Base-by-base conservation (phyloP, 768 basidiomycete species). In the Fomitopsis pulvina region DNA sequence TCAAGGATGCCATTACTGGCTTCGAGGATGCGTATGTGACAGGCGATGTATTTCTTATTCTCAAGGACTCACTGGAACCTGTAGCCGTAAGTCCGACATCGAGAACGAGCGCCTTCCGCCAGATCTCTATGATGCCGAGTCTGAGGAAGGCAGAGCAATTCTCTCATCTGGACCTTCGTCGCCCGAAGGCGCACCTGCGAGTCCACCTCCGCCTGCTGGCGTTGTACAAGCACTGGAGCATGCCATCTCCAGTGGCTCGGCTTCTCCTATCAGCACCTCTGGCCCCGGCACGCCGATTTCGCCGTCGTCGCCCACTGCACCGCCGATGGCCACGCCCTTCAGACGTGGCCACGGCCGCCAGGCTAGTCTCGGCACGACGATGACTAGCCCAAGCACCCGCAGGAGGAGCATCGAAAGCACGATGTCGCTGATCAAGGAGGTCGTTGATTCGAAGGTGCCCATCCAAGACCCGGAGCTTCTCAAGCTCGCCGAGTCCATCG, bases 81-180 rank as follows among this genome's bases (percentile, higher is more conserved):
- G 34, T 57, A 94, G 92, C 37, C 92, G 93, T 53, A 94, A 93
- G 71, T 92, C 89, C 39, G 96, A 98, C 73, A 97, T 98, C 57
- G 95, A 98, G 70, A 98, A 98, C 69, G 96, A 99, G 68, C 86
- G 93, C 28, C 74, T 98, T n/a, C 96, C 95, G 2, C 95, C 95
- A 2, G 92, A 97, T 14, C 76, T 99, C 16, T 87, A 92, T 64
- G 94, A 97, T 61, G 85, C 82, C 5, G 71, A 77, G 54, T 84
- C 81, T 9, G 79, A 79, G 55, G 83, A 87, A 67, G 85, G 82
- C 49, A 81, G 78, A 55, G 80, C 84, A 6, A 78, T 64, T 41
- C 60, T 68, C 34, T 82, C 54, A 60, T 87, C 49, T 55, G 62
- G 43, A 16, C 85, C 88, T 0, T 68, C 74, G 10, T 78, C 83